A percentile compares a stretch with the other conserved stretches of the same genome.
phyloP scores from a whole-genome alignment of 2,329 filamentous ascomycete species.

The Aspergillus hiratsukae region DNA sequence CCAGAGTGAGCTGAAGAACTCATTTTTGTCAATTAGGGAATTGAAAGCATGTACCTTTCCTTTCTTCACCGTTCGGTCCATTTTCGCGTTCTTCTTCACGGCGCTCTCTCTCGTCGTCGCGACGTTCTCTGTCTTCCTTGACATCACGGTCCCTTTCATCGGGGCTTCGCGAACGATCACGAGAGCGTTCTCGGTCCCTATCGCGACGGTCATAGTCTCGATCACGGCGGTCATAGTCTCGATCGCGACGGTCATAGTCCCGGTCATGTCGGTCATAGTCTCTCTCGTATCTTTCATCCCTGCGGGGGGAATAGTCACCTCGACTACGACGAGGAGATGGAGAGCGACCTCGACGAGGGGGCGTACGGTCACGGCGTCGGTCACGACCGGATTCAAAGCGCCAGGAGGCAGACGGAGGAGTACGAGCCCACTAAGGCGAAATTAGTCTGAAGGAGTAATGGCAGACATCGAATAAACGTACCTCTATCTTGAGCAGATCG shows the following conservation, averaged over 20 bases:
- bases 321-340: conserved; percentile 55
- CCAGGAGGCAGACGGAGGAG: conserved; percentile 96
- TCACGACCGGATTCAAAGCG: conserved; percentile 91
- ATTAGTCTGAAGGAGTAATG: conserved; percentile 15
- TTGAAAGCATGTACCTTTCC: conserved; percentile 64
- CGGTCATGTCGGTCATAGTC: conserved; percentile 68
- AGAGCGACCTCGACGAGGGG: conserved; percentile 66
- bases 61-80: conserved; percentile 77
- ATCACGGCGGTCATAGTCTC: conserved; percentile 62
- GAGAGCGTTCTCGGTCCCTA: conserved; percentile 60
- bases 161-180: conserved; percentile 69
- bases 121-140: conserved; percentile 37
- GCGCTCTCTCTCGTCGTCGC: conserved; percentile 65
- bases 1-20: conserved; percentile 14
- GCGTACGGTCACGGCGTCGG: conserved; percentile 63
- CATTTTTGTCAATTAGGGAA: not conserved
- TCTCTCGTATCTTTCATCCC: conserved; percentile 78
- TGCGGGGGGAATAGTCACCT: conserved; percentile 76
- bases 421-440: conserved; percentile 82
- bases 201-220: conserved; percentile 48
- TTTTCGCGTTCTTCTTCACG: conserved; percentile 69
- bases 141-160: conserved; percentile 54
- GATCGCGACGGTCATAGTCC: conserved; percentile 66
- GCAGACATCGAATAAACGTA: conserved; percentile 42
- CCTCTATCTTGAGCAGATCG: conserved; percentile 96